phyloP scores from a whole-genome alignment of 495 filamentous ascomycete genomes.

The Xylaria curta region DNA sequence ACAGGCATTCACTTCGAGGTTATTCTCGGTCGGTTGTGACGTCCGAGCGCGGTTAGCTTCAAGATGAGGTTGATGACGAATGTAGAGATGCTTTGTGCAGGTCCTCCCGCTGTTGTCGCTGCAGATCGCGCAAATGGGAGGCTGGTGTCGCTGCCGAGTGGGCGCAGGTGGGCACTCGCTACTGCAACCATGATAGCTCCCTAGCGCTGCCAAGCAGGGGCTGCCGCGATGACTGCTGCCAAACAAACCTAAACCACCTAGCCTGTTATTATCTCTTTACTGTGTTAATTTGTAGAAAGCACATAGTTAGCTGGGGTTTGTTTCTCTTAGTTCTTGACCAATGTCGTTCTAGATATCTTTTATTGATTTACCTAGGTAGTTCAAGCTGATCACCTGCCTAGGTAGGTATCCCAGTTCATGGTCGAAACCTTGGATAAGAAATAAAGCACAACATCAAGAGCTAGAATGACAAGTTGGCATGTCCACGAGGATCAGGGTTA shows the following conservation, averaged over 20 bases:
- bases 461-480: not conserved
- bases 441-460: conserved; percentile 13
- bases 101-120: conserved; percentile 12
- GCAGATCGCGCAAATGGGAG: conserved; percentile 20
- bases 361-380: not conserved
- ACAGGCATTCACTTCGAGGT: not conserved
- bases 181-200: not conserved
- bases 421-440: not conserved
- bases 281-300: not conserved
- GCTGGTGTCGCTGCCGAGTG: not conserved
- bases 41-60: not conserved
- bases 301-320: not conserved
- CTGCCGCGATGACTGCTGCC: not conserved
- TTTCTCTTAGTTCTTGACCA: not conserved
- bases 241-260: too few relatives aligned
- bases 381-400: not conserved
- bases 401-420: not conserved
- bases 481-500: not conserved
- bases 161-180: not conserved
- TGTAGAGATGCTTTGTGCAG: not conserved
- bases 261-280: not conserved
- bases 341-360: not conserved
- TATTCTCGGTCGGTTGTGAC: not conserved
- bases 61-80: not conserved
- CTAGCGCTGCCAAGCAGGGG: conserved; percentile 5